Base-by-base conservation (phyloP, 2,329 filamentous ascomycete genomes). In the Colletotrichum lindemuthianum region DNA sequence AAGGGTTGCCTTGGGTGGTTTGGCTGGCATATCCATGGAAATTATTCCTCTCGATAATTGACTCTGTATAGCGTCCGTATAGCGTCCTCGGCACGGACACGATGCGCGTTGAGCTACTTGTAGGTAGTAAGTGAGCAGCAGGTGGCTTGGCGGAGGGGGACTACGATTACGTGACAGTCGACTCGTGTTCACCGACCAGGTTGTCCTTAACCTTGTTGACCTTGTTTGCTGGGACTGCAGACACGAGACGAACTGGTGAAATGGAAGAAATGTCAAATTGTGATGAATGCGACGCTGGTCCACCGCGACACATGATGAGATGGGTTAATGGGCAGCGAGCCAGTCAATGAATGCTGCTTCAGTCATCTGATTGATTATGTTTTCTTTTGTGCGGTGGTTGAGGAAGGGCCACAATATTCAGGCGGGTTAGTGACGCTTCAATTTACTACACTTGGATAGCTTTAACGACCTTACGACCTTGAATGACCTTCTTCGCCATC, bases 171-270 rank as follows among this genome's bases (percentile, higher is more conserved):
- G 12, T 8, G 45, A 32, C 15, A 15, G 34, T 47, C 45, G 51
- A 50, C 24, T 43, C 45, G 37, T 47, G 40, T 52, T 52, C 36
- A 52, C 39, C 45, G 57, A 24, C 61, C 9, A 11, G 58, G 43
- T 45, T 45, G 41, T 8, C 50, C 33, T 16, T 39, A 6, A 33
- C 37, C 51, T 15, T 49, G 44, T 41, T 56, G 40, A 24, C 52
- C 41, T 33, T 47, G 58, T 43, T 39, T 9, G 33, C n/a, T 24
- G 24, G 36, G 32, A 34, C 9, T 12, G 59, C 15, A 61, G 52
- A 57, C 41, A 65, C 41, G 63, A 63, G 63, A 65, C 49, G 58
- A 63, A 63, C 63, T 32, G 59, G 13, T 54, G 11, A 52, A 52
- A 52, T 43, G 41, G 59, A 11, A 48, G 11, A 52, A 52, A 52